A percentile compares a stretch with the other conserved stretches of the same genome.
phyloP scores from a whole-genome alignment of 805 yeast genomes.

The Candida easanensis region DNA sequence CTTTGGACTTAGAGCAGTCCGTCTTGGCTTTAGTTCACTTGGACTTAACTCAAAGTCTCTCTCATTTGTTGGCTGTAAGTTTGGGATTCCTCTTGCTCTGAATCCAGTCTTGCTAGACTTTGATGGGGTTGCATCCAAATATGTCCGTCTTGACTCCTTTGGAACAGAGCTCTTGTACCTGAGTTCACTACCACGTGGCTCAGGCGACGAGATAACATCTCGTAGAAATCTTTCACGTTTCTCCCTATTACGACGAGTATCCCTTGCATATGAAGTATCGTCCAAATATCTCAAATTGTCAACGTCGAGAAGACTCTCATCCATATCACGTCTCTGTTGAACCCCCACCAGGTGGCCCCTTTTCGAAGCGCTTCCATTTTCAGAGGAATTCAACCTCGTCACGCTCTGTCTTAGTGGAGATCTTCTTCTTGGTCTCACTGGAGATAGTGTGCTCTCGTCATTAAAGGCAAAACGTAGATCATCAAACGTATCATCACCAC shows the following conservation, averaged over 20 bases:
- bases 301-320: conserved; percentile 14
- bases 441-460: conserved; percentile 13
- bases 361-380: not conserved
- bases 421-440: conserved; percentile 6
- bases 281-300: conserved; percentile 19
- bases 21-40: not conserved
- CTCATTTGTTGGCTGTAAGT: conserved; percentile 8
- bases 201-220: conserved; percentile 1
- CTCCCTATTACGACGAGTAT: conserved; percentile 10
- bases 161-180: not conserved
- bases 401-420: conserved; percentile 3
- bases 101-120: conserved; percentile 3
- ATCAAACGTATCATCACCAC: not conserved
- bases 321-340: conserved; percentile 3
- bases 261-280: conserved; percentile 11
- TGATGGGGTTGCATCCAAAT: conserved; percentile 1
- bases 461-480: conserved; percentile 3
- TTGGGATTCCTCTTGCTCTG: conserved; percentile 10
- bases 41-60: not conserved
- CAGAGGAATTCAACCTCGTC: not conserved
- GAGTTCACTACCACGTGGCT: not conserved
- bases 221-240: conserved; percentile 20
- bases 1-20: not conserved
- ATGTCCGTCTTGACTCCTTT: not conserved
- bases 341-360: not conserved